Percentiles rank a stretch among this genome's conserved stretches.
phyloP scores from a whole-genome alignment of 2,329 filamentous ascomycete genomes.

The Exophiala mesophila region DNA sequence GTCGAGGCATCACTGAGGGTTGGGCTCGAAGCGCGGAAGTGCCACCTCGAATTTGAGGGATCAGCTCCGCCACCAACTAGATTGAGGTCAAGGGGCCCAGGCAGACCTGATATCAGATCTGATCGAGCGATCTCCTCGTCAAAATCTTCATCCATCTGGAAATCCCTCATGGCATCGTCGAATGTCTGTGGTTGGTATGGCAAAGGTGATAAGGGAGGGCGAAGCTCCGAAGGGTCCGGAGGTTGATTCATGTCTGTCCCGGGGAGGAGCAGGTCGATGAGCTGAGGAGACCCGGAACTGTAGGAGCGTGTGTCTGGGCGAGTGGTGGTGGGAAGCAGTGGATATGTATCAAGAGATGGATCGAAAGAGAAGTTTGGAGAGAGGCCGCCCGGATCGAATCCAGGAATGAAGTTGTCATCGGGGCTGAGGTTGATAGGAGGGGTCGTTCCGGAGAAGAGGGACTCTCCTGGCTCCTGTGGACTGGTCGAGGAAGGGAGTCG shows the following conservation, averaged over 20 bases:
- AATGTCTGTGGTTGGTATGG: conserved; percentile 25
- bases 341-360: conserved; percentile 31
- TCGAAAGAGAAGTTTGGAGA: conserved; percentile 14
- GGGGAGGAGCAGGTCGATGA: conserved; percentile 46
- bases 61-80: conserved; percentile 1
- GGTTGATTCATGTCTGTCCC: conserved; percentile 44
- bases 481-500: neutral
- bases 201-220: conserved; percentile 29
- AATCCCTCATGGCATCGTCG: conserved; percentile 24
- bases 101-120: conserved; percentile 11
- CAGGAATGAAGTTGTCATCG: conserved; percentile 15
- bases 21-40: conserved; percentile 30
- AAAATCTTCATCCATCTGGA: conserved; percentile 44
- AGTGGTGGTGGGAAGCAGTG: conserved; percentile 29
- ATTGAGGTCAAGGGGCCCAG: conserved; percentile 3
- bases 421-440: conserved; percentile 1
- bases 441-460: conserved; percentile 1
- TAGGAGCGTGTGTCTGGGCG: conserved; percentile 29
- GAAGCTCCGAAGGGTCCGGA: conserved; percentile 31
- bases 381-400: conserved; percentile 12
- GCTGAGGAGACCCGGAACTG: conserved; percentile 43
- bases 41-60: conserved; percentile 6
- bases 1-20: conserved; percentile 32
- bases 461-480: conserved; percentile 3
- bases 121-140: conserved; percentile 54